Conservation (phyloP, 1,284 basidiomycete genomes). For the Austroboletus sp. region DNA sequence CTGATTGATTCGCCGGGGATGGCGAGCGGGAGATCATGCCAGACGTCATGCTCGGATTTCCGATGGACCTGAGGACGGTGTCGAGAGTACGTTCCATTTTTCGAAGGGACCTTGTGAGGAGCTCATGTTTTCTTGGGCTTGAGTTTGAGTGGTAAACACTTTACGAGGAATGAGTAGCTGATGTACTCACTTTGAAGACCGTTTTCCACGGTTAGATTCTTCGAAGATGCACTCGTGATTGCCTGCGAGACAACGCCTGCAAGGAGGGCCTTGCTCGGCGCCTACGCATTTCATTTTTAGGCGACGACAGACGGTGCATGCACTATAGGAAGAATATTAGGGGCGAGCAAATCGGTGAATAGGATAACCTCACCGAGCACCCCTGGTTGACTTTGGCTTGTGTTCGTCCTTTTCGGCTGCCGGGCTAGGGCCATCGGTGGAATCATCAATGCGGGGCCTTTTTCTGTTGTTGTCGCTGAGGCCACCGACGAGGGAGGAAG, state of each 20-base stretch:
- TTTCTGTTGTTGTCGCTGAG: constrained; percentile 45
- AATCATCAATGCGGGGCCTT: constrained; percentile 54
- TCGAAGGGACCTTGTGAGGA: constrained; percentile 77
- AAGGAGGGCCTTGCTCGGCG: constrained; percentile 86
- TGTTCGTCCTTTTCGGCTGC: constrained; percentile 55
- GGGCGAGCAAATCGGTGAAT: background rate
- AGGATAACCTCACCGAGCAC: constrained; percentile 60
- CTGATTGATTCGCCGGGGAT: constrained; percentile 54
- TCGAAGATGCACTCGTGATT: constrained; percentile 92
- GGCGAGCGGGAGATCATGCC: constrained; percentile 78
- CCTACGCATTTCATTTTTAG: constrained; percentile 98
- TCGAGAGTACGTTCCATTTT: constrained; percentile 92
- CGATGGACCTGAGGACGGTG: constrained; percentile 76
- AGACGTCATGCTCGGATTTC: constrained; percentile 70
- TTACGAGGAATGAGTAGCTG: constrained; percentile 12
- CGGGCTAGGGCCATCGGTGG: constrained; percentile 44
- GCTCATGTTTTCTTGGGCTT: constrained; percentile 72
- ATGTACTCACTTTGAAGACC: constrained; percentile 70
- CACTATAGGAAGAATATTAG: constrained; percentile 42
- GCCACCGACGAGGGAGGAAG: constrained; percentile 42
- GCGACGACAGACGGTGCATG: constrained; percentile 89
- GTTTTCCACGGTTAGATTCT: constrained; percentile 88
- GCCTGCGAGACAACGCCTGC: constrained; percentile 75
- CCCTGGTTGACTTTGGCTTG: constrained; percentile 81
- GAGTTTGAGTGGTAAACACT: constrained; percentile 31